Base-by-base conservation (phyloP, 2,329 filamentous ascomycete genomes). In the Pseudogymnoascus pannorum region DNA sequence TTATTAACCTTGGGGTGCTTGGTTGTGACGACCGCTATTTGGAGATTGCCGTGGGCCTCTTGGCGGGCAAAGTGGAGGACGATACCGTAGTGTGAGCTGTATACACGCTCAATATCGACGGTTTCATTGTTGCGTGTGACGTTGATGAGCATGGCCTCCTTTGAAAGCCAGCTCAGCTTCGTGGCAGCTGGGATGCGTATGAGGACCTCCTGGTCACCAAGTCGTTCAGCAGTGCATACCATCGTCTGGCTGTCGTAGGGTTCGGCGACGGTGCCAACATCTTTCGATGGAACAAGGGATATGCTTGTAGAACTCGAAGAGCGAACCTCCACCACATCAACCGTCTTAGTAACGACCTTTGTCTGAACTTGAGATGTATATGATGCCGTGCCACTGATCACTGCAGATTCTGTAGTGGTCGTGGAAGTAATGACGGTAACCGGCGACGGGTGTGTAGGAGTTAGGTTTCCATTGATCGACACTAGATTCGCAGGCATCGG, bases 1-100 rank as follows among this genome's bases (percentile, higher is more conserved):
- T 87, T 83, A 67, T 82, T 82, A 64, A 87, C 77, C 70, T 79
- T 82, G 22, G 85, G 85, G 64, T 81, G 81, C 61, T 78, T 82
- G 12, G 77, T 82, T 1, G 84, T 84, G 60, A 80, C 75, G 35
- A 88, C 77, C 2, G 80, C 79, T 48, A 88, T 76, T 60, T 82
- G 82, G 58, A 87, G 71, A 36, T 82, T 71, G 31, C 85, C 85
- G 63, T 83, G 74, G 5, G 83, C 81, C 63, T 87, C 83, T 24
- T 77, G 76, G 26, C 74, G 75, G 3, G 78, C 75, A 26, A 87
- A 76, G 62, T 80, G 76, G n/a, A 73, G 64, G 18, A 72, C 66
- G 59, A 72, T 69, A 24, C 72, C 71, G 36, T 72, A 67, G 31
- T 68, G 65, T 14, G 69, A 69, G 61, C 66, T 72, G 40, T 71